phyloP scores from a whole-genome alignment of 352 stramenopile species.

The Peronospora farinosa region DNA sequence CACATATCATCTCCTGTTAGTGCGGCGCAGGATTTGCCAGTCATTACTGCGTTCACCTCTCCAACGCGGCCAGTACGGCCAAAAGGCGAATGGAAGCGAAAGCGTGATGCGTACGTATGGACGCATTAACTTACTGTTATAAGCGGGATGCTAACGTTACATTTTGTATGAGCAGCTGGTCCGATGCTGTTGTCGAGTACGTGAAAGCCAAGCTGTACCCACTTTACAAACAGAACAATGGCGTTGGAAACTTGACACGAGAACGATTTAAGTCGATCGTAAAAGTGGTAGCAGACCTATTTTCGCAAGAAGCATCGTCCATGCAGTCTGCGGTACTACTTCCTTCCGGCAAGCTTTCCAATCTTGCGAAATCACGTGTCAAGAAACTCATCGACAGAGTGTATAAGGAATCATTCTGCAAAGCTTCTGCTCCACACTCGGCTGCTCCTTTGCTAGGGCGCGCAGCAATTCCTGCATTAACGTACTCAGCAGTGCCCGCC shows the following conservation, averaged over 20 bases:
- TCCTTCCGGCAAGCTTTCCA: conserved; percentile 37
- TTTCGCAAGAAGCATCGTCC: conserved; percentile 44
- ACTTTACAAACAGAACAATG: conserved; percentile 56
- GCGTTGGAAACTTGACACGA: conserved; percentile 48
- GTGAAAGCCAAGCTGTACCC: conserved; percentile 79
- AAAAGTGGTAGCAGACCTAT: conserved; percentile 55
- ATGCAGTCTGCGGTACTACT: conserved; percentile 58
- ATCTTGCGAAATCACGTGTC: conserved; percentile 56
- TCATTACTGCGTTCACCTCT: conserved; percentile 42
- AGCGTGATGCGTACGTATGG: conserved; percentile 39
- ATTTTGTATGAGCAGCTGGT: conserved; percentile 35
- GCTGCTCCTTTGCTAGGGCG: conserved; percentile 14
- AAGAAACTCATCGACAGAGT: conserved; percentile 68
- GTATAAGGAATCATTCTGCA: conserved; percentile 39
- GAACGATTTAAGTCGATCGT: conserved; percentile 78
- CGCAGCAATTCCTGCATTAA: conserved; percentile 17
- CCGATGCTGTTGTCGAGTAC: conserved; percentile 53
- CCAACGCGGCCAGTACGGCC: conserved; percentile 26
- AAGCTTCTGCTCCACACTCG: conserved; percentile 1
- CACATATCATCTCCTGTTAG: conserved; percentile 12
- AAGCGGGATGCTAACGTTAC: conserved; percentile 1
- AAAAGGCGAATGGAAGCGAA: conserved; percentile 39
- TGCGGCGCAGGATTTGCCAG: conserved; percentile 23
- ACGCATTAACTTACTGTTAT: neutral
- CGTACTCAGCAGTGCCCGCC: conserved; percentile 39